Percentiles rank a stretch among this genome's conserved stretches.
Conservation (phyloP, 1,284 basidiomycete genomes). For the Leccinum solheimii region DNA sequence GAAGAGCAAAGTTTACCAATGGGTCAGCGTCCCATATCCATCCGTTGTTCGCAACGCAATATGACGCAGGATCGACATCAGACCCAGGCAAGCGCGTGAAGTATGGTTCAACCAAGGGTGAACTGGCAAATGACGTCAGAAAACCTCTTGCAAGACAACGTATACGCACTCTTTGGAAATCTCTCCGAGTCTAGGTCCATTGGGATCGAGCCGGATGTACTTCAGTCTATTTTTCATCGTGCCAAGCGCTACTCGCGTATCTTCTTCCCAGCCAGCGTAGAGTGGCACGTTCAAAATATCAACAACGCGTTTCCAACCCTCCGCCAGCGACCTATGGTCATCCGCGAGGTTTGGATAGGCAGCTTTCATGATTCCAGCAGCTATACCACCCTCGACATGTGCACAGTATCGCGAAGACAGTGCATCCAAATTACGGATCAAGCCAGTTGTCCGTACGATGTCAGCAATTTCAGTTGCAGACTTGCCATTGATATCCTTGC, state of each 20-base stretch:
- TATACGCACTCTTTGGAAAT: slow-evolving; percentile 67
- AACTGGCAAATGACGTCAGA: slow-evolving; percentile 45
- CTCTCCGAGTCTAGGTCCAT: slow-evolving; percentile 84
- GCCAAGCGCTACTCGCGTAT: slow-evolving; percentile 72
- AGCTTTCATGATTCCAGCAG: slow-evolving; percentile 71
- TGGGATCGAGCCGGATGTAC: slow-evolving; percentile 77
- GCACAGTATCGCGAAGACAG: slow-evolving; percentile 70
- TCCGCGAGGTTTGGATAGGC: slow-evolving; percentile 57
- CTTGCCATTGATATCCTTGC: slow-evolving; percentile 57
- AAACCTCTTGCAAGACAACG: background rate
- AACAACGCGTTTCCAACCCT: slow-evolving; percentile 74
- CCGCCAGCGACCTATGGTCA: slow-evolving; percentile 56
- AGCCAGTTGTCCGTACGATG: slow-evolving; percentile 53
- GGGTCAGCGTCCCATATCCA: slow-evolving; percentile 99
- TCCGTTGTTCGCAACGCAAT: slow-evolving; percentile 94
- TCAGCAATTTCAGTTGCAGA: slow-evolving; percentile 68
- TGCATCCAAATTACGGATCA: slow-evolving; percentile 59
- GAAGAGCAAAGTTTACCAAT: slow-evolving; percentile 91
- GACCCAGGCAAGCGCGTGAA: slow-evolving; percentile 79
- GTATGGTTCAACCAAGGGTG: slow-evolving; percentile 83
- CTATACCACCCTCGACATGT: slow-evolving; percentile 56
- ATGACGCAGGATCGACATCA: slow-evolving; percentile 63
- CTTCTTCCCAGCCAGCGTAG: slow-evolving; percentile 84
- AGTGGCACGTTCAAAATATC: slow-evolving; percentile 87
- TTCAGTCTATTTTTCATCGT: slow-evolving; percentile 75